These are phyloP conservation scores for Catharanthus roseus DNA, from an alignment of 257 asterid species.

Conservation along the genomic window DNA sequence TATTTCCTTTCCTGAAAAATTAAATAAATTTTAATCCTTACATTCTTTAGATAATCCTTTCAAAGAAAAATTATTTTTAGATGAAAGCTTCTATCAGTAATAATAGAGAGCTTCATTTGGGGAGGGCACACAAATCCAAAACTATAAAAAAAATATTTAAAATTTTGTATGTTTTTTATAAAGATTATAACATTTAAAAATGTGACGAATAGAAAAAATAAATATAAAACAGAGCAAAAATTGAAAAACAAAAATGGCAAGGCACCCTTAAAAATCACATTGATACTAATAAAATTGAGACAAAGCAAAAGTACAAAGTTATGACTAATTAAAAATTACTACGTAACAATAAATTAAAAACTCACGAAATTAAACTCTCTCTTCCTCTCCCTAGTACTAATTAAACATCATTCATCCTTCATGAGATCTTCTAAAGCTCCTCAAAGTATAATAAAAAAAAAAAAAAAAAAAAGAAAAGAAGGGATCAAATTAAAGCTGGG, in stretches of 20 bases:
- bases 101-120: too few species aligned
- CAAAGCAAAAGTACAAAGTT: conserved; percentile 35
- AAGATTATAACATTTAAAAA: background rate
- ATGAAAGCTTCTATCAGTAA: too few species aligned
- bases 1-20: too few species aligned
- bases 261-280: conserved; percentile 23
- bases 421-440: conserved; percentile 15
- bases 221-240: too few species aligned
- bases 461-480: conserved; percentile 10
- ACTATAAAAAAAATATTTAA: too few species aligned
- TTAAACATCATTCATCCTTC: conserved; percentile 21
- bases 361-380: conserved; percentile 21
- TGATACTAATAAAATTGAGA: conserved; percentile 28
- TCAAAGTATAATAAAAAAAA: conserved; percentile 22
- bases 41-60: too few species aligned
- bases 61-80: too few species aligned
- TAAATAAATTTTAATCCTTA: too few species aligned
- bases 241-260: too few species aligned
- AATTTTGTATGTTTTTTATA: too few species aligned
- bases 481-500: conserved; percentile 14
- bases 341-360: conserved; percentile 21
- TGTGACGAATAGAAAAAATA: background rate
- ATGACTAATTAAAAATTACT: conserved; percentile 21
- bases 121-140: too few species aligned
- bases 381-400: conserved; percentile 10